A percentile compares a stretch with the other conserved stretches of the same genome.
Conservation (phyloP, 2,329 filamentous ascomycete genomes). For the Fusarium camptoceras region DNA sequence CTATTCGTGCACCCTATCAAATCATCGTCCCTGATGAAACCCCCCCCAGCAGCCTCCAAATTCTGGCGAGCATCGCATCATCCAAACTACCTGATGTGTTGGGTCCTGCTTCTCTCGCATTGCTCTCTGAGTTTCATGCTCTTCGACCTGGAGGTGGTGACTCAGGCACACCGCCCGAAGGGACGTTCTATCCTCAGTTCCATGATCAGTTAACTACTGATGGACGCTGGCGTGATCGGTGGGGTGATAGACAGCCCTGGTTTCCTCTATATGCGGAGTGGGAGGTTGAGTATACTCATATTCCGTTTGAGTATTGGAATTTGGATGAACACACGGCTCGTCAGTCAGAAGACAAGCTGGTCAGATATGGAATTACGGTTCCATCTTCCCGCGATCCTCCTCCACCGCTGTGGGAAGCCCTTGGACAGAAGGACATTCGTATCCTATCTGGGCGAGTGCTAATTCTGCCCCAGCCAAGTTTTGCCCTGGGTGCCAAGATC, state of each 20-base stretch:
- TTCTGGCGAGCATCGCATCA: rapidly evolving
- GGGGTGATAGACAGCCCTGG: conserved; percentile 26
- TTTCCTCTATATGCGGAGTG: conserved; percentile 58
- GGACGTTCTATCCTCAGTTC: background rate
- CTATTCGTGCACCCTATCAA: conserved; percentile 8
- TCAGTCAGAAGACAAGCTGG: background rate
- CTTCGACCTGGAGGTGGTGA: background rate
- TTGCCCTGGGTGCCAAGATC: background rate
- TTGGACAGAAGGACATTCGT: background rate
- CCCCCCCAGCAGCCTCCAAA: background rate
- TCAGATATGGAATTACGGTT: background rate
- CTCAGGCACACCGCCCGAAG: background rate
- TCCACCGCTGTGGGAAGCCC: background rate
- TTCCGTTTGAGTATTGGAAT: conserved; percentile 50
- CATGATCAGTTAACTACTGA: background rate
- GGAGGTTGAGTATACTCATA: conserved; percentile 57
- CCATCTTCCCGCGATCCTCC: background rate
- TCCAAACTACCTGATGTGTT: background rate
- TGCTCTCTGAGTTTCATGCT: background rate
- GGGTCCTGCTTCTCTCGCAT: background rate
- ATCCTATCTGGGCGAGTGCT: background rate
- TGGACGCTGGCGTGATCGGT: background rate
- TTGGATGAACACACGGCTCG: conserved; percentile 44
- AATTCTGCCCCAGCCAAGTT: conserved; percentile 1
- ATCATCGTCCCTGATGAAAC: background rate